These are phyloP conservation scores for Cladophialophora exuberans DNA, from an alignment of 2,329 filamentous ascomycete genomes.

Conservation along the genomic window DNA sequence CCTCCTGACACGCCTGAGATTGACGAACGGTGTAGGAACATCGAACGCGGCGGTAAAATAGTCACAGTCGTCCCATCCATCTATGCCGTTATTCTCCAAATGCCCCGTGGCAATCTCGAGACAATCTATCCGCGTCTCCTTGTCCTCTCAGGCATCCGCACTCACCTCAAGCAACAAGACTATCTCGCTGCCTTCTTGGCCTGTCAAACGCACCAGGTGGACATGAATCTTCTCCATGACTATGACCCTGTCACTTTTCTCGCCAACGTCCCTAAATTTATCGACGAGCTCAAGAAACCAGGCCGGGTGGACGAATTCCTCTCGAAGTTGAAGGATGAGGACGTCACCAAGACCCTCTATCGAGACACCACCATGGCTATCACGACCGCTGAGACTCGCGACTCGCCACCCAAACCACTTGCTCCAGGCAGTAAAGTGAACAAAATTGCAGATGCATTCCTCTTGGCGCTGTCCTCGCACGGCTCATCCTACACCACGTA, in stretches of 20 bases:
- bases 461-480: slow-evolving; percentile 66
- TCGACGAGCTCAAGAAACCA: slow-evolving; percentile 80
- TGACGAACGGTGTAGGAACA: slow-evolving; percentile 87
- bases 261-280: slow-evolving; percentile 71
- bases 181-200: slow-evolving; percentile 84
- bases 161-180: slow-evolving; percentile 75
- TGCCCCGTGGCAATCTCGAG: slow-evolving; percentile 94
- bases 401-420: slow-evolving; percentile 16
- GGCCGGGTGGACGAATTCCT: slow-evolving; percentile 89
- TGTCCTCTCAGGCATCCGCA: slow-evolving; percentile 85
- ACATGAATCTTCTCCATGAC: slow-evolving; percentile 97
- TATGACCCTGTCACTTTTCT: slow-evolving; percentile 88
- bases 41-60: slow-evolving; percentile 85
- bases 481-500: slow-evolving; percentile 63
- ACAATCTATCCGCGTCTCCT: slow-evolving; percentile 92
- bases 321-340: slow-evolving; percentile 83
- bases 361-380: slow-evolving; percentile 65
- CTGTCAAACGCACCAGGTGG: slow-evolving; percentile 89
- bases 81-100: slow-evolving; percentile 85
- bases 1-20: slow-evolving; percentile 86
- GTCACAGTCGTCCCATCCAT: slow-evolving; percentile 87
- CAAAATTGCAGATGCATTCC: slow-evolving; percentile 80
- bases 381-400: slow-evolving; percentile 16
- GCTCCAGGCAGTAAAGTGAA: slow-evolving; percentile 70
- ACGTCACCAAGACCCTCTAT: slow-evolving; percentile 93